Conservation (phyloP, 2,329 filamentous ascomycete genomes). For the Penicillium sp. region DNA sequence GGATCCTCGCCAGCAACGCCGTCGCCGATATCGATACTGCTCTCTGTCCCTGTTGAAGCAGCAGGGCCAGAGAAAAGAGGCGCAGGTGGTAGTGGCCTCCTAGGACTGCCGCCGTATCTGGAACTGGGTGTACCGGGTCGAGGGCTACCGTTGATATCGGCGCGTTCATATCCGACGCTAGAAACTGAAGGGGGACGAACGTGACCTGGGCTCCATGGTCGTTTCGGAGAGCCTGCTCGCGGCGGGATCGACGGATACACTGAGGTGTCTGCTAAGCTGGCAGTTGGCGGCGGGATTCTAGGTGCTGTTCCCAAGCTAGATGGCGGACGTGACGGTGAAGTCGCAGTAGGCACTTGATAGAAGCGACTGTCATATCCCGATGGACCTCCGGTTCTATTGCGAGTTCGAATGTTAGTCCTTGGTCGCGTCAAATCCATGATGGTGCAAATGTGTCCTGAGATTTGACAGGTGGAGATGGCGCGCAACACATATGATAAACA, state of each 20-base stretch:
- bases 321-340: constrained; percentile 42
- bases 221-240: constrained; percentile 45
- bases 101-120: constrained; percentile 83
- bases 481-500: constrained; percentile 2
- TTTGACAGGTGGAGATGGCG: constrained; percentile 2
- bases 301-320: constrained; percentile 49
- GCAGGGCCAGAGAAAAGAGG: constrained; percentile 73
- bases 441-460: not conserved
- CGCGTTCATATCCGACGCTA: constrained; percentile 77
- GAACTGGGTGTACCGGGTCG: constrained; percentile 89
- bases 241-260: constrained; percentile 40
- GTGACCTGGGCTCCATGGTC: constrained; percentile 64
- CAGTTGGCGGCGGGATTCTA: constrained; percentile 45
- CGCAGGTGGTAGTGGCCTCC: constrained; percentile 83
- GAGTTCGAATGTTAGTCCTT: constrained; percentile 26
- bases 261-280: constrained; percentile 37
- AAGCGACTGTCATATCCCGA: constrained; percentile 26
- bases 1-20: constrained; percentile 74
- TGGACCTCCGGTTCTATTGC: constrained; percentile 22
- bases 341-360: constrained; percentile 33
- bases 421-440: constrained; percentile 25
- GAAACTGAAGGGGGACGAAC: constrained; percentile 69
- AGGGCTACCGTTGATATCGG: constrained; percentile 86
- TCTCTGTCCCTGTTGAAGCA: constrained; percentile 41
- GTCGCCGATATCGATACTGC: constrained; percentile 56